Conservation (phyloP, 179 eudicot species). For the Drosera spatulata region DNA sequence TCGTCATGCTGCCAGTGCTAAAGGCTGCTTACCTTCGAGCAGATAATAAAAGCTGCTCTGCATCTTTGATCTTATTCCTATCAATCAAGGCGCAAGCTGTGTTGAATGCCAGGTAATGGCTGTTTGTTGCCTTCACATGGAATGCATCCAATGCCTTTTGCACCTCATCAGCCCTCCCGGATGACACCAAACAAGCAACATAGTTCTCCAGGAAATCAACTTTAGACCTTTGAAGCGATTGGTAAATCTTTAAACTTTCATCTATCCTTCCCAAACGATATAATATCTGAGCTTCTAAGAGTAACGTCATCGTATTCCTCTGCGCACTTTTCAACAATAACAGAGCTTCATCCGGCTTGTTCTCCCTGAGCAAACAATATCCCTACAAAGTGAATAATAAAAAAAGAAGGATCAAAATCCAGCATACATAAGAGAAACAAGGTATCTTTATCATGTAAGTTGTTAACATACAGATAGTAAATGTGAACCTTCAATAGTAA, state of each 20-base stretch:
- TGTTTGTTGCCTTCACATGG: slow-evolving; percentile 67
- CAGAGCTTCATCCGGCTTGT: slow-evolving; percentile 74
- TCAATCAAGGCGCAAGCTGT: slow-evolving; percentile 78
- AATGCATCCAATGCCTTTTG: slow-evolving; percentile 49
- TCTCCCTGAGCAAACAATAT: slow-evolving; percentile 78
- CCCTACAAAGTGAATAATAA: slow-evolving; percentile 21
- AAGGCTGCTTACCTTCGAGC: slow-evolving; percentile 55
- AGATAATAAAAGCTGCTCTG: slow-evolving; percentile 79
- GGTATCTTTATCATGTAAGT: no score
- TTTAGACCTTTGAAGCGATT: slow-evolving; percentile 57
- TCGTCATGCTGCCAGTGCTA: background rate
- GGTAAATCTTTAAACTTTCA: slow-evolving; percentile 60
- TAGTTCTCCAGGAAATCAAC: slow-evolving; percentile 56
- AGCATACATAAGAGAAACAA: no score
- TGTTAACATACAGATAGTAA: no score
- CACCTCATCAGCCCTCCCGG: slow-evolving; percentile 72
- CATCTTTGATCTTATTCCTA: slow-evolving; percentile 47
- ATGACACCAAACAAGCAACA: slow-evolving; percentile 73
- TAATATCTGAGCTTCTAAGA: slow-evolving; percentile 74
- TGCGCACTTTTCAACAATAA: slow-evolving; percentile 52
- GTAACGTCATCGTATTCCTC: slow-evolving; percentile 38
- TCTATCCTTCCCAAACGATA: slow-evolving; percentile 72
- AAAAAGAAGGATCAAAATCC: no score
- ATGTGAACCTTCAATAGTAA: no score
- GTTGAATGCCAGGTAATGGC: slow-evolving; percentile 88